phyloP scores from a whole-genome alignment of 23 red algal species.

The Agarophyton chilense region DNA sequence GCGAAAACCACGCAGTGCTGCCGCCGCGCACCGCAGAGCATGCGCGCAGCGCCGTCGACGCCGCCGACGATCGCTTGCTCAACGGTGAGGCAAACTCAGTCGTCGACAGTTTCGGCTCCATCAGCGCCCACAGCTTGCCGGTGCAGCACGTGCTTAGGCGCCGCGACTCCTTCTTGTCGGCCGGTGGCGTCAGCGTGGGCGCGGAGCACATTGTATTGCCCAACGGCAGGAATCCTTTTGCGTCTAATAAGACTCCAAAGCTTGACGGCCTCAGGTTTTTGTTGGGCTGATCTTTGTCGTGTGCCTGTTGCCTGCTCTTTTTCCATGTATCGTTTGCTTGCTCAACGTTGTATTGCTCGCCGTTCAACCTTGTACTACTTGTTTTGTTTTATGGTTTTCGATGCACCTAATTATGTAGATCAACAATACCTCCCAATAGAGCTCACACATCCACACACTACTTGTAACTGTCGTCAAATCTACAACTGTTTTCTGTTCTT shows the following conservation, averaged over 20 bases:
- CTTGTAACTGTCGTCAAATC: too few relatives aligned
- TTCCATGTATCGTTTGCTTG: too few relatives aligned
- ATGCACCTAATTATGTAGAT: too few relatives aligned
- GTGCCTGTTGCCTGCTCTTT: too few relatives aligned
- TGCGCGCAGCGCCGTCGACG: too few relatives aligned
- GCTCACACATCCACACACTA: too few relatives aligned
- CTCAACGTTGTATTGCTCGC: background rate
- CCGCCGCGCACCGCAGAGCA: background rate
- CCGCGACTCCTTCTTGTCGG: constrained; percentile 59
- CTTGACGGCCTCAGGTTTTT: constrained; percentile 40
- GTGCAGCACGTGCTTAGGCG: constrained; percentile 50
- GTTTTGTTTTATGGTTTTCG: too few relatives aligned
- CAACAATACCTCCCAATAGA: too few relatives aligned
- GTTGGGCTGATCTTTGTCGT: constrained; percentile 32
- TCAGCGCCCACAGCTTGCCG: constrained; percentile 53
- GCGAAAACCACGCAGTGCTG: background rate
- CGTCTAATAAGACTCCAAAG: background rate
- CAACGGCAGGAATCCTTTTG: constrained; percentile 56
- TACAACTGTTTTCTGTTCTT: too few relatives aligned
- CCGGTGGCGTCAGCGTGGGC: constrained; percentile 14
- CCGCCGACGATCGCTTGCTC: background rate
- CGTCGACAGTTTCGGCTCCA: constrained; percentile 27
- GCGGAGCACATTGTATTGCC: constrained; percentile 36
- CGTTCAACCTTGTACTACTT: too few relatives aligned
- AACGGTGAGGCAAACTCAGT: background rate